Conservation (phyloP, 1,139 yeast species). For the Nadsonia commutata region DNA sequence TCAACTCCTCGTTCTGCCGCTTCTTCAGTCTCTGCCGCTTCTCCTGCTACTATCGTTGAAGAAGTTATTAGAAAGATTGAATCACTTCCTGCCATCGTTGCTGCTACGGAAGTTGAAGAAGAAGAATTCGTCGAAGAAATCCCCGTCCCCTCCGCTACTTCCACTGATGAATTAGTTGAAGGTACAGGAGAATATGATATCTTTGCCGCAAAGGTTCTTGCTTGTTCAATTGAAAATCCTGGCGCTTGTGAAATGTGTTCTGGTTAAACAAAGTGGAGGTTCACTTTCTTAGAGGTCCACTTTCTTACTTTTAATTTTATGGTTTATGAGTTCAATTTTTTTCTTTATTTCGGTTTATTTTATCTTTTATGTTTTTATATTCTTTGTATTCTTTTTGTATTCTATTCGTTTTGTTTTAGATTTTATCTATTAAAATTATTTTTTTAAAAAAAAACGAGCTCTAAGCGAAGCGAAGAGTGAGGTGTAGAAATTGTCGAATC, state of each 20-base stretch:
- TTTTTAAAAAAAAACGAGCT: no score
- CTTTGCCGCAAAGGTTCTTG: conserved; percentile 82
- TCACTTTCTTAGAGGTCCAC: background rate
- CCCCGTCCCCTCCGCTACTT: conserved; percentile 9
- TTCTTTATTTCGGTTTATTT: background rate
- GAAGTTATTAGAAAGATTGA: conserved; percentile 5
- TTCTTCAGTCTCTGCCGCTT: conserved; percentile 7
- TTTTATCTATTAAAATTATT: no score
- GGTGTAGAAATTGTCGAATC: no score
- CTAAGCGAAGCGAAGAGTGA: no score
- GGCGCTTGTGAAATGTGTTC: conserved; percentile 99
- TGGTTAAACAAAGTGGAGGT: conserved; percentile 43
- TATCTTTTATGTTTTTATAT: conserved; percentile 1
- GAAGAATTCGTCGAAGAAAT: conserved; percentile 7
- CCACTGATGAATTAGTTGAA: conserved; percentile 12
- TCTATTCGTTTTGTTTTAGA: background rate
- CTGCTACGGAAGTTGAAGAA: conserved; percentile 9
- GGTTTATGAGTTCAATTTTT: conserved; percentile 2
- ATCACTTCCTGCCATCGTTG: conserved; percentile 5
- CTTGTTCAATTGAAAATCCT: conserved; percentile 93
- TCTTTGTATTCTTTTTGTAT: background rate
- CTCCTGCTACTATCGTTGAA: conserved; percentile 4
- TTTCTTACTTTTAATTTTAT: background rate
- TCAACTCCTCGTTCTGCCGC: conserved; percentile 3
- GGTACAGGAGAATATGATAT: conserved; percentile 41